These are phyloP conservation scores for Coemansia sp. DNA, from an alignment of 192 early-diverging fungal genomes.

Conservation along the genomic window DNA sequence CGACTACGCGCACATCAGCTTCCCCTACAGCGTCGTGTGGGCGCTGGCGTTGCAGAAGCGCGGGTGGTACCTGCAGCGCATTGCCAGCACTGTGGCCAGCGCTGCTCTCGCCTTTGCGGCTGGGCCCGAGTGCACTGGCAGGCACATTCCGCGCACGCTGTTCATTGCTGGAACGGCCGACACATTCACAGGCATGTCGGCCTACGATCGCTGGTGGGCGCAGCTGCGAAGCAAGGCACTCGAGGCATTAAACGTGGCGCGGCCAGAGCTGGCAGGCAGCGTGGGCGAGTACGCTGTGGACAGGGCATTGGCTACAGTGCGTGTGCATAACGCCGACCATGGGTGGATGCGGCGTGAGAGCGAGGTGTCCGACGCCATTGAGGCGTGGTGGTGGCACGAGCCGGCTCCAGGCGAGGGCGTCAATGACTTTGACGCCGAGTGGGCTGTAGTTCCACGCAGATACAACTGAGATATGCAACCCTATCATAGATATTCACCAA, in stretches of 20 bases:
- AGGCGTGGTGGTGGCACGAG: constrained; percentile 33
- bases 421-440: neutral
- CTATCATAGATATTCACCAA: neutral
- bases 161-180: constrained; percentile 44
- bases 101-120: constrained; percentile 21
- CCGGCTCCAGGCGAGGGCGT: neutral
- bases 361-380: constrained; percentile 43
- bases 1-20: constrained; percentile 51
- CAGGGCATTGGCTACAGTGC: constrained; percentile 27
- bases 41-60: constrained; percentile 39
- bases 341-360: constrained; percentile 50
- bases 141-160: constrained; percentile 32
- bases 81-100: constrained; percentile 21
- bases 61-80: constrained; percentile 38
- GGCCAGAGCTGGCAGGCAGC: neutral
- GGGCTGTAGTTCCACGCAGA: neutral
- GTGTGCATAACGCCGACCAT: constrained; percentile 43
- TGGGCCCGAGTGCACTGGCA: neutral
- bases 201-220: constrained; percentile 44
- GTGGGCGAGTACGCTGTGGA: constrained; percentile 21
- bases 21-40: constrained; percentile 52
- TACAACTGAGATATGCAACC: neutral
- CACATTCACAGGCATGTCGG: constrained; percentile 31
- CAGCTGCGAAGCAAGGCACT: constrained; percentile 24
- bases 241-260: constrained; percentile 12